Percentiles rank a stretch among this genome's conserved stretches.
Conservation (phyloP, 176 grass and related monocot species). For the Alopecurus myosuroides region DNA sequence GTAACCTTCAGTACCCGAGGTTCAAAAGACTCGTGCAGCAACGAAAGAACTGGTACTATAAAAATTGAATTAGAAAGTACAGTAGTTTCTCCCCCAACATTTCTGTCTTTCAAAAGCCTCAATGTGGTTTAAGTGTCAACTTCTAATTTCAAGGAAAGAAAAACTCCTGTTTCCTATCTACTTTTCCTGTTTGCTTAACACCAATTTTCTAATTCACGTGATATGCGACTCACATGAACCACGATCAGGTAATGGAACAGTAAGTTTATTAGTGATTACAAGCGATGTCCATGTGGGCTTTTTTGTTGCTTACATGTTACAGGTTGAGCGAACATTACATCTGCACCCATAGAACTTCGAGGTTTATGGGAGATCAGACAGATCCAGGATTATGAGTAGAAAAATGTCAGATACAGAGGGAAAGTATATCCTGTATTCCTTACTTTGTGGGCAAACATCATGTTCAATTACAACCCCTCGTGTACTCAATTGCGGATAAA, state of each 20-base stretch:
- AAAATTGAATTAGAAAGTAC: neutral
- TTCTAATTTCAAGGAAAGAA: too few species aligned
- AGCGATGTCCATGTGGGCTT: neutral
- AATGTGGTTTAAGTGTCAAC: too few species aligned
- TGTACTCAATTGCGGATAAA: conserved; percentile 5
- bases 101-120: neutral
- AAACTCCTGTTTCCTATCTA: too few species aligned
- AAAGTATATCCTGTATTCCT: neutral
- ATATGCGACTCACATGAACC: neutral
- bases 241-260: neutral
- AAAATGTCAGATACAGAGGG: neutral
- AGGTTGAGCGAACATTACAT: neutral
- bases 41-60: neutral
- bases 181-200: neutral
- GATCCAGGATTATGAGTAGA: neutral
- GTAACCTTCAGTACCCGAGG: neutral
- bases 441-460: neutral
- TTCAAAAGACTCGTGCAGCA: neutral
- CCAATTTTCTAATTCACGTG: neutral
- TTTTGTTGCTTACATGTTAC: conserved; percentile 7
- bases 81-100: neutral
- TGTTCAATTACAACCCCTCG: conserved; percentile 1
- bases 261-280: neutral
- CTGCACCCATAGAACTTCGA: neutral
- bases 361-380: neutral